Conservation (phyloP, 345 rosid genomes). For the Salix dunnii region DNA sequence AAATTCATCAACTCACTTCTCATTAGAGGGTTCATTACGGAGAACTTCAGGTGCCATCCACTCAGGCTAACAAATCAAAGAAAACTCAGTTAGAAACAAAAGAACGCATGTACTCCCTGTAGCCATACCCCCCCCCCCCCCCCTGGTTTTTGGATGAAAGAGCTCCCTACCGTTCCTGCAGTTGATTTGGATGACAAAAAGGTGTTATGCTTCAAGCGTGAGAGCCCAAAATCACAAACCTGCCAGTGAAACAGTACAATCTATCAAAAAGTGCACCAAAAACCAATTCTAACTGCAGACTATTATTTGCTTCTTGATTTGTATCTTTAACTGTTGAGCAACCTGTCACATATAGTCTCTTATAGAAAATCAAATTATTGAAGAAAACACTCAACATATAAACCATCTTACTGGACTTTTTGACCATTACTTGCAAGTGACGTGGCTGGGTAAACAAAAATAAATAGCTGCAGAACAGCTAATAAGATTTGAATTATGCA, state of each 20-base stretch:
- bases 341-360: neutral
- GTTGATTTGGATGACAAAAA: slow-evolving; percentile 97
- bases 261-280: neutral
- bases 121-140: neutral
- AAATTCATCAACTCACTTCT: slow-evolving; percentile 61
- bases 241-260: slow-evolving; percentile 29
- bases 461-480: neutral
- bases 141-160: neutral
- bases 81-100: slow-evolving; percentile 25
- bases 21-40: slow-evolving; percentile 91
- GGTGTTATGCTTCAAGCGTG: slow-evolving; percentile 96
- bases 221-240: slow-evolving; percentile 97
- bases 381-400: neutral
- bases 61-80: slow-evolving; percentile 70
- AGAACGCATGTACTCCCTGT: neutral
- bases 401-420: neutral
- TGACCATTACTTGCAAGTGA: neutral
- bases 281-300: neutral
- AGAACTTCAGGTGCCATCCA: slow-evolving; percentile 99
- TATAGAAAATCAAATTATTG: neutral
- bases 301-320: neutral
- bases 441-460: neutral
- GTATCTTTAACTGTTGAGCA: slow-evolving; percentile 5
- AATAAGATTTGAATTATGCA: neutral
- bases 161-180: slow-evolving; percentile 87